These are phyloP conservation scores for Lepiota brunneoincarnata DNA, from an alignment of 768 basidiomycete genomes.

Conservation along the genomic window DNA sequence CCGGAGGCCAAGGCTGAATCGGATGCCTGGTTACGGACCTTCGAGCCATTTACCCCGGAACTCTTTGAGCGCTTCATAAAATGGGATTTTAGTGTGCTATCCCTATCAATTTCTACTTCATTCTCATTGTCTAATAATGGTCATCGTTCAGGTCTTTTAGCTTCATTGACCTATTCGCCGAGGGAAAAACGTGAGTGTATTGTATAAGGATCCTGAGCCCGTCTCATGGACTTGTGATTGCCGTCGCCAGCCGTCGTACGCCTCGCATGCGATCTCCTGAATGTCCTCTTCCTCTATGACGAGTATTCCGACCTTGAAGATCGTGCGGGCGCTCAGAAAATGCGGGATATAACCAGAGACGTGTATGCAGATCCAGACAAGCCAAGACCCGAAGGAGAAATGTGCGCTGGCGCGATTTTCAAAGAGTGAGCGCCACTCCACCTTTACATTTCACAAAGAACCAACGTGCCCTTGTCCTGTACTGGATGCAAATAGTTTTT, in stretches of 20 bases:
- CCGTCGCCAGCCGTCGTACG: slow-evolving; percentile 19
- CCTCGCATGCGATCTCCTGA: slow-evolving; percentile 28
- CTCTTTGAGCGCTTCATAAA: background rate
- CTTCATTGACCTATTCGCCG: background rate
- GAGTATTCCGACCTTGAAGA: slow-evolving; percentile 25
- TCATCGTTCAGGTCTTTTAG: background rate
- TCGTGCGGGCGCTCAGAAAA: background rate
- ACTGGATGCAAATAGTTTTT: no score
- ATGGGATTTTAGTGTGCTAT: slow-evolving; percentile 2
- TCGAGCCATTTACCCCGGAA: background rate
- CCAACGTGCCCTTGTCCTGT: no score
- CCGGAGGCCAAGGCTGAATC: background rate
- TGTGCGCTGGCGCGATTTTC: background rate
- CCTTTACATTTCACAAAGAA: background rate
- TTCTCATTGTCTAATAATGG: background rate
- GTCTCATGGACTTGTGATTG: background rate
- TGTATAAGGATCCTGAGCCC: background rate
- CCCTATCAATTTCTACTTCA: background rate
- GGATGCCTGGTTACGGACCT: background rate
- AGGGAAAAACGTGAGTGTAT: background rate
- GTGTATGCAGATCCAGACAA: background rate
- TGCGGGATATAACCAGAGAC: background rate
- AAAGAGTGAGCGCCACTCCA: background rate
- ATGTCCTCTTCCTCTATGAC: slow-evolving; percentile 28
- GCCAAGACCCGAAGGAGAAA: background rate